These are phyloP conservation scores for Neonectria coccinea DNA, from an alignment of 2,329 filamentous ascomycete genomes.

Conservation along the genomic window DNA sequence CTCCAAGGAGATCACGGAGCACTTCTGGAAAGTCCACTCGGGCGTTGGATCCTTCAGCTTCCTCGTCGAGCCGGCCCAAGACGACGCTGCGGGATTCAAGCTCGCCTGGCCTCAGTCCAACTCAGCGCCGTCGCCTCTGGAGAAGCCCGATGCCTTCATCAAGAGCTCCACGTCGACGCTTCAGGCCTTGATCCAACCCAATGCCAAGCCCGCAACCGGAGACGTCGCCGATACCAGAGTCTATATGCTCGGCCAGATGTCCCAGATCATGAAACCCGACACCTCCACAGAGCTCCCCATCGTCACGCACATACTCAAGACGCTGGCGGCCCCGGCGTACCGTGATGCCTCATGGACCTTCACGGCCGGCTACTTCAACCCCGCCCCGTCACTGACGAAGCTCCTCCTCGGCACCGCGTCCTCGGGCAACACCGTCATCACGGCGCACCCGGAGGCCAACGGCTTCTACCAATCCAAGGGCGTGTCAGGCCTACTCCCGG, in stretches of 20 bases:
- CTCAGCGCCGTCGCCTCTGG: slow-evolving; percentile 78
- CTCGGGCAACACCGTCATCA: slow-evolving; percentile 82
- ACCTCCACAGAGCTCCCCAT: slow-evolving; percentile 90
- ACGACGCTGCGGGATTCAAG: slow-evolving; percentile 66
- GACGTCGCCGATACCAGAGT: slow-evolving; percentile 73
- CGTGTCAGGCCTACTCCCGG: slow-evolving; percentile 88
- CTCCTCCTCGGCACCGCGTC: slow-evolving; percentile 82
- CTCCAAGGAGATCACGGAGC: slow-evolving; percentile 81
- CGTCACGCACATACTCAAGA: slow-evolving; percentile 78
- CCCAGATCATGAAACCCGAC: slow-evolving; percentile 82
- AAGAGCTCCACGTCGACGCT: slow-evolving; percentile 75
- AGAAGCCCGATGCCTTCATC: slow-evolving; percentile 77
- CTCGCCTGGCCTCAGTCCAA: slow-evolving; percentile 82
- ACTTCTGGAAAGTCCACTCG: slow-evolving; percentile 82
- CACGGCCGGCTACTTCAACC: slow-evolving; percentile 98
- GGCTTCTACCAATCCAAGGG: slow-evolving; percentile 93
- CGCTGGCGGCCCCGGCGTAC: slow-evolving; percentile 73
- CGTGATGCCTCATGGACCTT: slow-evolving; percentile 88
- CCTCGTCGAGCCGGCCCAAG: slow-evolving; percentile 72
- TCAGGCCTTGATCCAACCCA: slow-evolving; percentile 69
- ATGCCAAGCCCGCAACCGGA: slow-evolving; percentile 27
- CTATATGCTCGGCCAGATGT: slow-evolving; percentile 89
- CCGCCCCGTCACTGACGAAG: slow-evolving; percentile 83
- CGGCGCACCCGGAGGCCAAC: slow-evolving; percentile 92
- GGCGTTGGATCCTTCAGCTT: slow-evolving; percentile 86